phyloP scores from a whole-genome alignment of 2,329 filamentous ascomycete genomes.

The Aciculosporium take region DNA sequence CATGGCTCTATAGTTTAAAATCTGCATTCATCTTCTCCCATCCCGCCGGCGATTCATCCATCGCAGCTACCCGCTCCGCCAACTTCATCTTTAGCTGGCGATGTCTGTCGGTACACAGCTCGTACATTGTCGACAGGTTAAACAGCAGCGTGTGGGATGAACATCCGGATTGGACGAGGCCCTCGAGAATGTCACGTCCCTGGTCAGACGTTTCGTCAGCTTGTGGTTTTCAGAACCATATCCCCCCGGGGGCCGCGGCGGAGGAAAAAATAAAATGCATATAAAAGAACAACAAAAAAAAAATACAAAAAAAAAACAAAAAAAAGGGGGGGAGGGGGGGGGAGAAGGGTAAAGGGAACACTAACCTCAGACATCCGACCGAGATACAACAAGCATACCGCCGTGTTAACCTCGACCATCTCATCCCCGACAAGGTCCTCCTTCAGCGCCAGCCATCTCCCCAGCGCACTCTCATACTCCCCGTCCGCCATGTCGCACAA shows the following conservation, averaged over 20 bases:
- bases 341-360: background rate
- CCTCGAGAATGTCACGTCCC: constrained; percentile 53
- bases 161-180: constrained; percentile 44
- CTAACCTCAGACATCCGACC: constrained; percentile 58
- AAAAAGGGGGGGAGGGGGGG: too few species aligned
- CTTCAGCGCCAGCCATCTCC: constrained; percentile 42
- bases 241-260: too few species aligned
- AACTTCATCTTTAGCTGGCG: constrained; percentile 55
- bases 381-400: constrained; percentile 71
- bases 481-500: constrained; percentile 69
- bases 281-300: too few species aligned
- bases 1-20: constrained; percentile 50
- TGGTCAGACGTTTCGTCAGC: constrained; percentile 15
- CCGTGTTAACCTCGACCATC: constrained; percentile 68
- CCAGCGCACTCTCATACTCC: constrained; percentile 49
- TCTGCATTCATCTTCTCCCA: constrained; percentile 60
- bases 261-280: too few species aligned
- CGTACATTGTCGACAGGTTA: constrained; percentile 83
- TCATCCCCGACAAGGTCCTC: constrained; percentile 36
- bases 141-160: constrained; percentile 73
- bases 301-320: background rate
- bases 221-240: background rate
- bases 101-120: constrained; percentile 71
- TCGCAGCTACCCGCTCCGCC: constrained; percentile 52
- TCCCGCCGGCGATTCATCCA: constrained; percentile 40